Evolutionary conservation across 192 early-diverging fungal species (phyloP).

Genomic region (Entomortierella chlamydospora): DNA sequence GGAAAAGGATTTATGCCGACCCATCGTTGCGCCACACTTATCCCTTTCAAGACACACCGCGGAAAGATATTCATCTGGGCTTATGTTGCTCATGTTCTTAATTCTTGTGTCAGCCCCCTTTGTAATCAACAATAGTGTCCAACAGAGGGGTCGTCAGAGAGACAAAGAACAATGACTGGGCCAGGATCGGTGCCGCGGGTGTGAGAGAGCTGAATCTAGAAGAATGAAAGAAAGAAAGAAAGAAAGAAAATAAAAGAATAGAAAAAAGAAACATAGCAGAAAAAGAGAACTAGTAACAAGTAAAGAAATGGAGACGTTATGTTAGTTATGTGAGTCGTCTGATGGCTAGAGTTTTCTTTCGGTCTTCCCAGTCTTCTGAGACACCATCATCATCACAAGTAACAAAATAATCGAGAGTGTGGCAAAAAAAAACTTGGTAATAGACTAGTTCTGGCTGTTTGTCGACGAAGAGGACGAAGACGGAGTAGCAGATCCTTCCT

Average conservation of each 20-base stretch:
- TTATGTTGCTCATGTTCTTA: constrained; percentile 1
- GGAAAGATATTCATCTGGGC: background rate
- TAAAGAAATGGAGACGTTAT: background rate
- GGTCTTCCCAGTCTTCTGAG: background rate
- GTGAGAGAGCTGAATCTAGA: constrained; percentile 16
- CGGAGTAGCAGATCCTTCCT: background rate
- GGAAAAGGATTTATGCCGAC: no score
- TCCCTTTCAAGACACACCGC: background rate
- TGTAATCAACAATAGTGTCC: no score
- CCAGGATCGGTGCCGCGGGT: background rate
- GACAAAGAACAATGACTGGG: background rate
- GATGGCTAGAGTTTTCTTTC: background rate
- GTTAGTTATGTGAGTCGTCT: background rate
- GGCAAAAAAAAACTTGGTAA: background rate
- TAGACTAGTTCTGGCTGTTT: background rate
- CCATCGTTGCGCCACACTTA: no score
- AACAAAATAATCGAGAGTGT: background rate
- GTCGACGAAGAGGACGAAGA: background rate
- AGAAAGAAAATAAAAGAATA: background rate
- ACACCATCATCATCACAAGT: background rate
- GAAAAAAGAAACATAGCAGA: background rate
- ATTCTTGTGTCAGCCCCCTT: no score
- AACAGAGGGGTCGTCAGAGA: no score
- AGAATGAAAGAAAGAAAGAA: background rate
- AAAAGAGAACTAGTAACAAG: no score